Percentiles rank a stretch among this genome's conserved stretches.
phyloP scores from a whole-genome alignment of 2,329 filamentous ascomycete genomes.

The Ceratocystis destructans region DNA sequence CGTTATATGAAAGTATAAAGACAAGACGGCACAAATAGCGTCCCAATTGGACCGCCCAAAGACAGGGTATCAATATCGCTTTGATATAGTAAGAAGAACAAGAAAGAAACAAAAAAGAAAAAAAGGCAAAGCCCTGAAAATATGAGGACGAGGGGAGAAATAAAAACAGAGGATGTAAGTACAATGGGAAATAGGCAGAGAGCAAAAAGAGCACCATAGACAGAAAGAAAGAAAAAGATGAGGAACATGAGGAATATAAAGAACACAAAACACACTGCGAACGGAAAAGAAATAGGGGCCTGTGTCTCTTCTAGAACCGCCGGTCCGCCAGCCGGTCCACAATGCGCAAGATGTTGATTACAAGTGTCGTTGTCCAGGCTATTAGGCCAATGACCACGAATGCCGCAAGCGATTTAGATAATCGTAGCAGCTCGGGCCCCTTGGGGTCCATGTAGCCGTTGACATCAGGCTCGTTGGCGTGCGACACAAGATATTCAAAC shows the following conservation, averaged over 20 bases:
- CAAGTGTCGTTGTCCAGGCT: constrained; percentile 84
- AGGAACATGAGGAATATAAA: background rate
- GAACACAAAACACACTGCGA: background rate
- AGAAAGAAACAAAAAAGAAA: too few relatives aligned
- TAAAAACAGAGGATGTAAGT: background rate
- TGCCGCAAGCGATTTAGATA: constrained; percentile 55
- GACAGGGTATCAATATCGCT: background rate
- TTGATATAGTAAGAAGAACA: background rate
- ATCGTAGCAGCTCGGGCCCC: constrained; percentile 17
- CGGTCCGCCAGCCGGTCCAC: constrained; percentile 45
- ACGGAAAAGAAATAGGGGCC: background rate
- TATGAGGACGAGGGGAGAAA: background rate
- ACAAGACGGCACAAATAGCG: background rate
- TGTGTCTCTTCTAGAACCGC: background rate
- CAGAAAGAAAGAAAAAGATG: background rate
- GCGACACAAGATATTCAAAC: constrained; percentile 64
- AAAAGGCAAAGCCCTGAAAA: background rate
- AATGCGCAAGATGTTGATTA: constrained; percentile 65
- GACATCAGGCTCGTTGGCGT: constrained; percentile 31
- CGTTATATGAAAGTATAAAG: background rate
- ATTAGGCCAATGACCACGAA: constrained; percentile 70
- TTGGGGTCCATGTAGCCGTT: constrained; percentile 13
- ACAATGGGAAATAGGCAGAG: background rate
- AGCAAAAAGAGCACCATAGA: background rate
- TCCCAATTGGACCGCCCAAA: background rate